Evolutionary conservation across 768 basidiomycete genomes (phyloP).

Genomic region (Lactarius deliciosus): DNA sequence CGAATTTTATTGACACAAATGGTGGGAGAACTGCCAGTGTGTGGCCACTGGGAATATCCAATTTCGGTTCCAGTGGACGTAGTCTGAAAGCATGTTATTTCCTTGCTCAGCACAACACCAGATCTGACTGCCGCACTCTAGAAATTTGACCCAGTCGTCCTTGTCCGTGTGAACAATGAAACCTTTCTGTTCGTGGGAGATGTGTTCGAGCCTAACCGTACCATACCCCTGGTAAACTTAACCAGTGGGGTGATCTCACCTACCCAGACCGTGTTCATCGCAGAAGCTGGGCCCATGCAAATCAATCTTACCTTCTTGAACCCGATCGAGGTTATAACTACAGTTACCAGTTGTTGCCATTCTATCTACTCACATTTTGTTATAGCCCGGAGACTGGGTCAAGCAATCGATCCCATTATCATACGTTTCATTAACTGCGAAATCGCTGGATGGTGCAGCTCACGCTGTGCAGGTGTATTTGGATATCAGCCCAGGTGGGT

Average conservation of each 20-base stretch:
- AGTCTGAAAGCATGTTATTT: too few species aligned
- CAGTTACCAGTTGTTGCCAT: neutral
- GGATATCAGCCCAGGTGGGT: constrained; percentile 41
- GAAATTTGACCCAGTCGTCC: constrained; percentile 17
- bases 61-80: too few species aligned
- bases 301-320: constrained; percentile 41
- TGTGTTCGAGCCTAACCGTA: too few species aligned
- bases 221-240: constrained; percentile 19
- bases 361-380: neutral
- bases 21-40: too few species aligned
- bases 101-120: neutral
- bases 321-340: constrained; percentile 41
- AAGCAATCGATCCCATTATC: constrained; percentile 43
- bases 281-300: constrained; percentile 39
- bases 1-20: too few species aligned
- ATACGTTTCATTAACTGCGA: constrained; percentile 37
- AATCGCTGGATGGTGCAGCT: constrained; percentile 35
- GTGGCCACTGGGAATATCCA: too few species aligned
- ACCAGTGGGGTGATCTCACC: constrained; percentile 36
- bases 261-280: constrained; percentile 37
- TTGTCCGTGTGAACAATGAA: constrained; percentile 15
- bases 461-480: constrained; percentile 43
- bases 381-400: constrained; percentile 39
- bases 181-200: constrained; percentile 29
- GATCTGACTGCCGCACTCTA: neutral